phyloP scores from a whole-genome alignment of 1,284 basidiomycete genomes.

The Meripilus lineatus region DNA sequence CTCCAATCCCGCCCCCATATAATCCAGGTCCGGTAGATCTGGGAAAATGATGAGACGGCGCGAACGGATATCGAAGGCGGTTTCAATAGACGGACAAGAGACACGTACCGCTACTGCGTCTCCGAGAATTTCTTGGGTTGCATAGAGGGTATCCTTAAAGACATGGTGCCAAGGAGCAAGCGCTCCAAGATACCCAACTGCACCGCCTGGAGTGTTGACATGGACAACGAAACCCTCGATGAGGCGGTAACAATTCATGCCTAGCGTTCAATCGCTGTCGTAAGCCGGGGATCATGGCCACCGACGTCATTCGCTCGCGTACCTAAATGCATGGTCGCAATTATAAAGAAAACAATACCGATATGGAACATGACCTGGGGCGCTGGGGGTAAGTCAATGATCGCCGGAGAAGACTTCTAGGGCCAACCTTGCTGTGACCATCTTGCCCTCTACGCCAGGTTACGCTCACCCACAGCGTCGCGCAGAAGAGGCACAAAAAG shows the following conservation, averaged over 20 bases:
- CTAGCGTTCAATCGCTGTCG: constrained; percentile 4
- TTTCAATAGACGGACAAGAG: neutral
- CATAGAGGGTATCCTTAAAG: constrained; percentile 24
- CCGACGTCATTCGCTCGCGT: neutral
- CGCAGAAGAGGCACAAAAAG: constrained; percentile 16
- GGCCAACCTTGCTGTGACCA: constrained; percentile 12
- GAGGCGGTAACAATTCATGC: constrained; percentile 25
- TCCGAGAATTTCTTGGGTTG: constrained; percentile 26
- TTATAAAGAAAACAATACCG: constrained; percentile 13
- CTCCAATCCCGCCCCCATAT: constrained; percentile 24
- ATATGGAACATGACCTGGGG: constrained; percentile 12
- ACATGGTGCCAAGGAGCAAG: constrained; percentile 27
- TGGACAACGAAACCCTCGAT: constrained; percentile 24
- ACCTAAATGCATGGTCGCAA: constrained; percentile 16
- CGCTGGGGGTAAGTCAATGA: neutral
- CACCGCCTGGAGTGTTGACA: constrained; percentile 18
- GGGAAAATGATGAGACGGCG: neutral
- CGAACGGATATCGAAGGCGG: neutral
- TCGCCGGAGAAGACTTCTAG: neutral
- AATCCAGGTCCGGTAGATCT: constrained; percentile 30
- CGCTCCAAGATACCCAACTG: constrained; percentile 22
- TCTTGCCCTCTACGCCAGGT: constrained; percentile 15
- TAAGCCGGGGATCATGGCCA: neutral
- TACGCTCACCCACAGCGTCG: constrained; percentile 14
- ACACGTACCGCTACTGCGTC: constrained; percentile 25